These are phyloP conservation scores for Lentinula sp. DNA, from an alignment of 768 basidiomycete species.

Conservation along the genomic window DNA sequence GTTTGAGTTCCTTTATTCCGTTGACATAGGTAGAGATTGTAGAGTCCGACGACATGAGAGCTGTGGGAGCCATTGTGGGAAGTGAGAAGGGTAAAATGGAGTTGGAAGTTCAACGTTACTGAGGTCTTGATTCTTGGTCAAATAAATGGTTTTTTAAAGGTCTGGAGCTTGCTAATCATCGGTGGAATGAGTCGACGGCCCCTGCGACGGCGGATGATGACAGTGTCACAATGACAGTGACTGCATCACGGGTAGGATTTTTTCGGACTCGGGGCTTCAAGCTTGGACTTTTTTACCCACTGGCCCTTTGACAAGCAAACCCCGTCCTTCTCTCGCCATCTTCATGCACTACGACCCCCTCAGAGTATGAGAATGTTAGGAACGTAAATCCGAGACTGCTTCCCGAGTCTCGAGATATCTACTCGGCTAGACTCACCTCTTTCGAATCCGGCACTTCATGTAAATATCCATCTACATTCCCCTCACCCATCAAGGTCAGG, in stretches of 20 bases:
- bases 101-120: neutral
- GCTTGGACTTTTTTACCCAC: too few species aligned
- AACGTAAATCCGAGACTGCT: too few species aligned
- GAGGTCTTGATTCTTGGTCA: neutral
- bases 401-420: too few species aligned
- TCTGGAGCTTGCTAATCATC: neutral
- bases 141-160: neutral
- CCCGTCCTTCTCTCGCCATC: too few species aligned
- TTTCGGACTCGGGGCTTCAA: too few species aligned
- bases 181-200: neutral
- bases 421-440: too few species aligned
- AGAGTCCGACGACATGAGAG: neutral
- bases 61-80: slow-evolving; percentile 1
- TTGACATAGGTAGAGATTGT: neutral
- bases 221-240: neutral
- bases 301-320: too few species aligned
- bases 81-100: neutral
- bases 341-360: too few species aligned
- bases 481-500: too few species aligned
- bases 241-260: neutral
- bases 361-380: too few species aligned
- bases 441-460: too few species aligned
- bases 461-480: too few species aligned
- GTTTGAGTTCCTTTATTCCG: neutral
- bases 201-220: neutral